Evolutionary conservation across 169 alveolate species (phyloP).

Genomic region (Cyclospora cayetanensis): DNA sequence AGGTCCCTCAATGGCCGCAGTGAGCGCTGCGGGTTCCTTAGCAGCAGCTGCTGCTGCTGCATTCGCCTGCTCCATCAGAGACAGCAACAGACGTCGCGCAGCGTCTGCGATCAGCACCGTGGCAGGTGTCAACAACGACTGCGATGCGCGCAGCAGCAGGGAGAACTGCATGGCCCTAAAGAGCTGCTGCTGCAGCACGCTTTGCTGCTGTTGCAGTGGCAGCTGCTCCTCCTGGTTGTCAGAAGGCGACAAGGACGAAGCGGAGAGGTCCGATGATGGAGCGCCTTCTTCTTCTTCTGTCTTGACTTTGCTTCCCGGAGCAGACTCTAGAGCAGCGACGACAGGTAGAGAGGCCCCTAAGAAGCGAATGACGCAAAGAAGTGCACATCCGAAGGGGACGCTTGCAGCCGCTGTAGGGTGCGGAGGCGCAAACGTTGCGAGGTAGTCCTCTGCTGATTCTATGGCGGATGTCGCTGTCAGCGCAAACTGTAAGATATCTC

Average conservation of each 20-base stretch:
- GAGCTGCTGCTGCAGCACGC: constrained; percentile 30
- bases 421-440: neutral
- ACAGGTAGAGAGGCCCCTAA: constrained; percentile 28
- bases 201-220: constrained; percentile 10
- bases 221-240: neutral
- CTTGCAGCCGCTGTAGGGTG: neutral
- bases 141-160: constrained; percentile 8
- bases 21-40: constrained; percentile 13
- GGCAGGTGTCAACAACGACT: neutral
- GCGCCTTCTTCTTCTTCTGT: neutral
- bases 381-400: neutral
- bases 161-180: constrained; percentile 29
- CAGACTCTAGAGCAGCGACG: neutral
- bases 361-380: constrained; percentile 40
- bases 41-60: constrained; percentile 37
- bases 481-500: constrained; percentile 7
- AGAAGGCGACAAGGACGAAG: neutral
- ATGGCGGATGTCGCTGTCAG: constrained; percentile 16
- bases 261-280: too few species aligned
- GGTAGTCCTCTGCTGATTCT: neutral
- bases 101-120: constrained; percentile 44
- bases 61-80: constrained; percentile 32
- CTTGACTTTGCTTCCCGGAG: neutral
- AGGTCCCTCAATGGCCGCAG: constrained; percentile 7
- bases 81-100: constrained; percentile 11